Percentiles rank a stretch among this genome's conserved stretches.
Conservation (phyloP, 2,329 filamentous ascomycete genomes). For the Colletotrichum sidae region DNA sequence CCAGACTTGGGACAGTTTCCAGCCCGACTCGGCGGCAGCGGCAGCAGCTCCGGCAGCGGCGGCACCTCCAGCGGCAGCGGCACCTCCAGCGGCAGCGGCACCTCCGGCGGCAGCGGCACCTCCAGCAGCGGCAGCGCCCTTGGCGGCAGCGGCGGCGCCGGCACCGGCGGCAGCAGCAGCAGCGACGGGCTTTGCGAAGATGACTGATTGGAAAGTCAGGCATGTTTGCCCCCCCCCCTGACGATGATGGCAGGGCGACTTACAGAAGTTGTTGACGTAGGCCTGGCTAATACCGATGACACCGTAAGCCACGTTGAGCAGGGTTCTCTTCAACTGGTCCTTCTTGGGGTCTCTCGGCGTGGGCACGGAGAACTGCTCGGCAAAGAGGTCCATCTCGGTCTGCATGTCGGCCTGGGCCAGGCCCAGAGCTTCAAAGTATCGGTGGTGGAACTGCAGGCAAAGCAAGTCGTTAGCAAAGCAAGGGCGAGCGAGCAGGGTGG, state of each 20-base stretch:
- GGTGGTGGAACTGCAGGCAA: constrained; percentile 14
- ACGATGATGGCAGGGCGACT: background rate
- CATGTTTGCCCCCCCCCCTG: background rate
- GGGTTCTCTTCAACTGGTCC: background rate
- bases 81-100: no score
- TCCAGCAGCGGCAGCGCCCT: no score
- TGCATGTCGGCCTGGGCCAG: constrained; percentile 19
- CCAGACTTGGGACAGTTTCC: constrained; percentile 9
- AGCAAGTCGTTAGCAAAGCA: no score
- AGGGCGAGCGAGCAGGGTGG: background rate
- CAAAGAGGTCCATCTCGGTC: constrained; percentile 10
- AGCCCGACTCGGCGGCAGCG: no score
- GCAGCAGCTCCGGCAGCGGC: no score
- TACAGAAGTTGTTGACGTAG: background rate
- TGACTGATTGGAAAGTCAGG: constrained; percentile 5
- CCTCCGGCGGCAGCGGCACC: no score
- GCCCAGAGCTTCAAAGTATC: constrained; percentile 16
- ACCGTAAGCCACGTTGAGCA: constrained; percentile 18
- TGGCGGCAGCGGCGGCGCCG: no score
- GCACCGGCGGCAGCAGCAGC: background rate
- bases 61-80: no score
- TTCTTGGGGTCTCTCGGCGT: background rate
- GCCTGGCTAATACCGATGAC: constrained; percentile 15
- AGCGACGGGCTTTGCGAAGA: constrained; percentile 5
- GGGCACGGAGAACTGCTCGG: constrained; percentile 16